Base-by-base conservation (phyloP, 2,329 filamentous ascomycete species). In the Colletotrichum siamense region DNA sequence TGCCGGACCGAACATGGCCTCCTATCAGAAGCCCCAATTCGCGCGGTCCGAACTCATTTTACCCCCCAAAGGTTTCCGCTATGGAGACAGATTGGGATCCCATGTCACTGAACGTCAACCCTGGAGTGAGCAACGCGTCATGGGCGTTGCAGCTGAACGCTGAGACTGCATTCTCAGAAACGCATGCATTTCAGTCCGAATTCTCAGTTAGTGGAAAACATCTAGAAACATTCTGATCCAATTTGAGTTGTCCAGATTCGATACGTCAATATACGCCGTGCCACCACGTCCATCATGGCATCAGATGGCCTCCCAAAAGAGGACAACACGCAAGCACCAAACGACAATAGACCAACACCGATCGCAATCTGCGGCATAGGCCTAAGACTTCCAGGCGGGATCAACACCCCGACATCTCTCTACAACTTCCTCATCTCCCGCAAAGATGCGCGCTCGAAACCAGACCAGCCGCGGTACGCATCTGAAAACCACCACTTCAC, bases 301-400 rank as follows among this genome's bases (percentile, higher is more conserved):
- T 12, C 15, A 16, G 16, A 13, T 16, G 18, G 15, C 30, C 9
- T 8, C 22, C 22, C 32, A 5, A 15, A 6, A 16, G 24, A 9
- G 57, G 32, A 59, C 24, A 22, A 24, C 52, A 44, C 16, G 6
- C 22, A 69, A 28, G 28, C n/a, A 18, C 6, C 13, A 15, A 63
- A 8, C 24, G 49, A 15, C 26, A 63, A 15, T 4, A 26, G 10
- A 7, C 71, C 71, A 9, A 32, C 61, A 24, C 71, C 66, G 7
- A 34, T 74, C 15, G 74, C 74, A 26, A 70, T 76, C n/a, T 74
- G 74, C 49, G 74, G 74, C 18, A 76, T 76, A 22, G 74, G 74
- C 24, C 28, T 76, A 18, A 71, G 74, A 16, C 28, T 76, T 7
- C 74, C 74, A 22, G 70, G 74, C 30, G 59, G 74, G 16, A 76